phyloP scores from a whole-genome alignment of 2,329 filamentous ascomycete species.

The Monilinia fructigena region DNA sequence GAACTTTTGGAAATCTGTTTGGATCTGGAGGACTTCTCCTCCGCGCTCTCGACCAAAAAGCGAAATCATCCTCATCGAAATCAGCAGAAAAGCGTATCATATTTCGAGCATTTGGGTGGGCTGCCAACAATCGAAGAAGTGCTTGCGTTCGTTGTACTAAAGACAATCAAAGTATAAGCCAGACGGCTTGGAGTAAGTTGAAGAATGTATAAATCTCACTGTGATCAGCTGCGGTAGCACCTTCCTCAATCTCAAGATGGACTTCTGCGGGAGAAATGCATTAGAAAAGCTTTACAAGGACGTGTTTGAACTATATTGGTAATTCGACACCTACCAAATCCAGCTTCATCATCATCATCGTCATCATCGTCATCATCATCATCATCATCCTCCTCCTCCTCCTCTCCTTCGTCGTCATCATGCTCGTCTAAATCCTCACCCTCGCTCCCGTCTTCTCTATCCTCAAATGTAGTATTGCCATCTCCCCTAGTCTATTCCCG shows the following conservation, averaged over 20 bases:
- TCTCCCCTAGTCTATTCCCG: not conserved
- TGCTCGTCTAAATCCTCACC: not conserved
- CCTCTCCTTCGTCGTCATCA: not conserved
- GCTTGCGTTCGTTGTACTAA: slow-evolving; percentile 30
- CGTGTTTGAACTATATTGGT: not conserved
- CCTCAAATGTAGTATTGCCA: not conserved
- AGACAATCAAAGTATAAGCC: slow-evolving; percentile 36
- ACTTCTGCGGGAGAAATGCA: slow-evolving; percentile 1
- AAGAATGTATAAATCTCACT: slow-evolving; percentile 39
- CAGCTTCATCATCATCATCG: not conserved
- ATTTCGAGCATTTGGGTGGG: slow-evolving; percentile 22
- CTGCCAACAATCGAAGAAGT: slow-evolving; percentile 32
- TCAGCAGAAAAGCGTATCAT: slow-evolving; percentile 26
- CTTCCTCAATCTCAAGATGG: slow-evolving; percentile 30
- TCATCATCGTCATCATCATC: not conserved
- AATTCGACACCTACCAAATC: slow-evolving; percentile 10
- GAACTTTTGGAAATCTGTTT: slow-evolving; percentile 75
- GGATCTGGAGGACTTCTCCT: slow-evolving; percentile 49
- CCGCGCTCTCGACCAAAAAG: slow-evolving; percentile 49
- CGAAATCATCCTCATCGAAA: slow-evolving; percentile 30
- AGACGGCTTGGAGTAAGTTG: slow-evolving; percentile 30
- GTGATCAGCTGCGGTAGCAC: slow-evolving; percentile 36
- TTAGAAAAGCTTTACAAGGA: slow-evolving; percentile 4
- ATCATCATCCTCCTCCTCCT: not conserved
- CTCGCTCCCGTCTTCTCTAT: not conserved